These are phyloP conservation scores for Arthrobotrys iridis DNA, from an alignment of 2,329 filamentous ascomycete species.

Conservation along the genomic window DNA sequence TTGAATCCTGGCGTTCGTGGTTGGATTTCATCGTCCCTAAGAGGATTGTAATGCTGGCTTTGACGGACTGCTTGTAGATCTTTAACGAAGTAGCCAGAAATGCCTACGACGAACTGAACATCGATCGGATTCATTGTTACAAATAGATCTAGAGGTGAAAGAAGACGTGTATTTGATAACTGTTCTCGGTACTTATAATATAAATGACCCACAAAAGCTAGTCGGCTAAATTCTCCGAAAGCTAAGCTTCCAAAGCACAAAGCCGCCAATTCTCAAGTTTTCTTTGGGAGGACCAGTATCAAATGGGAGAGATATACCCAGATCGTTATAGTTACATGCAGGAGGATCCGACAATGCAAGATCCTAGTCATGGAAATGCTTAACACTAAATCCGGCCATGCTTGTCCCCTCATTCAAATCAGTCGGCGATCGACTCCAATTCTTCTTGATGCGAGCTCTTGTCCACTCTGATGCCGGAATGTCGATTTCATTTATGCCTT, in stretches of 20 bases:
- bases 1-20: slow-evolving; percentile 54
- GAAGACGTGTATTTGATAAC: background rate
- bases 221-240: no score
- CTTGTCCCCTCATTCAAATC: slow-evolving; percentile 21
- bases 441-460: slow-evolving; percentile 44
- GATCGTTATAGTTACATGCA: background rate
- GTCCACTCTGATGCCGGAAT: slow-evolving; percentile 40
- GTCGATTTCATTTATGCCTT: slow-evolving; percentile 43
- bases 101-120: slow-evolving; percentile 53
- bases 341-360: background rate
- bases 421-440: slow-evolving; percentile 42
- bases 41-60: slow-evolving; percentile 52
- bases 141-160: background rate
- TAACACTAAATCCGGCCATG: slow-evolving; percentile 46
- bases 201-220: background rate
- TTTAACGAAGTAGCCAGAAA: slow-evolving; percentile 56
- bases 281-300: no score
- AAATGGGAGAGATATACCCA: background rate
- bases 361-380: slow-evolving; percentile 41
- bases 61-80: slow-evolving; percentile 55
- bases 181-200: background rate
- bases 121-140: slow-evolving; percentile 26
- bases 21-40: slow-evolving; percentile 30
- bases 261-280: no score
- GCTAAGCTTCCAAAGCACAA: no score